phyloP scores from a whole-genome alignment of 2,329 filamentous ascomycete species.

The Ophiostoma sp. region DNA sequence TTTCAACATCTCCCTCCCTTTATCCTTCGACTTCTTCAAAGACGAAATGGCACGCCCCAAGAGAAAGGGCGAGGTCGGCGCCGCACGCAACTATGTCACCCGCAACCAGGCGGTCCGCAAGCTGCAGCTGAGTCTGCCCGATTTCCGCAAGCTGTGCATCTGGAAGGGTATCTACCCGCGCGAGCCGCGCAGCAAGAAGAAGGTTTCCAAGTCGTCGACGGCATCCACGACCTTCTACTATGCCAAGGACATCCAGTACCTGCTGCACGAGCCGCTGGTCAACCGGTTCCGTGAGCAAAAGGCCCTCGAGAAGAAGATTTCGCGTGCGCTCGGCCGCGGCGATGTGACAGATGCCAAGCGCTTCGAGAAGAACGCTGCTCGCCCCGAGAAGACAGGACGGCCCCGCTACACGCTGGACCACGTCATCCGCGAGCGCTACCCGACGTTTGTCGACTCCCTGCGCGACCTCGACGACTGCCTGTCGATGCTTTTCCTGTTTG shows the following conservation, averaged over 20 bases:
- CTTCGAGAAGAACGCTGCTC: slow-evolving; percentile 80
- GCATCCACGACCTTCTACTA: slow-evolving; percentile 90
- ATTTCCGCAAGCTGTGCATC: slow-evolving; percentile 97
- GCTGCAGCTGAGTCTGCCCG: slow-evolving; percentile 92
- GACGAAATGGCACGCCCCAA: slow-evolving; percentile 71
- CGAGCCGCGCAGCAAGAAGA: slow-evolving; percentile 95
- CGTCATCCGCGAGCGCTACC: slow-evolving; percentile 96
- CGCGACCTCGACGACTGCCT: slow-evolving; percentile 95
- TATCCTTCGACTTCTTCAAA: background rate
- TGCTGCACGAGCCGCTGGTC: slow-evolving; percentile 92
- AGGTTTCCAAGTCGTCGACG: slow-evolving; percentile 87
- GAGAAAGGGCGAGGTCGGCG: slow-evolving; percentile 89
- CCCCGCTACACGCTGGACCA: slow-evolving; percentile 91
- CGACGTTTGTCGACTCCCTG: slow-evolving; percentile 91
- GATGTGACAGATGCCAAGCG: slow-evolving; percentile 86
- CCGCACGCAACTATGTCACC: slow-evolving; percentile 98
- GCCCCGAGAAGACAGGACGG: slow-evolving; percentile 87
- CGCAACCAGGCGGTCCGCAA: slow-evolving; percentile 96
- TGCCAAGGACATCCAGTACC: slow-evolving; percentile 95
- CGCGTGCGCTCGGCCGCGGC: slow-evolving; percentile 83
- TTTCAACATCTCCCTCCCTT: background rate
- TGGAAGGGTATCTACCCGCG: slow-evolving; percentile 99
- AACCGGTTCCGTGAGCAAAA: slow-evolving; percentile 97
- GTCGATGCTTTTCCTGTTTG: slow-evolving; percentile 96
- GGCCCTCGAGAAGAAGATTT: slow-evolving; percentile 95